A percentile compares a stretch with the other conserved stretches of the same genome.
Conservation (phyloP, 495 filamentous ascomycete genomes). For the Corynascus novoguineensis region DNA sequence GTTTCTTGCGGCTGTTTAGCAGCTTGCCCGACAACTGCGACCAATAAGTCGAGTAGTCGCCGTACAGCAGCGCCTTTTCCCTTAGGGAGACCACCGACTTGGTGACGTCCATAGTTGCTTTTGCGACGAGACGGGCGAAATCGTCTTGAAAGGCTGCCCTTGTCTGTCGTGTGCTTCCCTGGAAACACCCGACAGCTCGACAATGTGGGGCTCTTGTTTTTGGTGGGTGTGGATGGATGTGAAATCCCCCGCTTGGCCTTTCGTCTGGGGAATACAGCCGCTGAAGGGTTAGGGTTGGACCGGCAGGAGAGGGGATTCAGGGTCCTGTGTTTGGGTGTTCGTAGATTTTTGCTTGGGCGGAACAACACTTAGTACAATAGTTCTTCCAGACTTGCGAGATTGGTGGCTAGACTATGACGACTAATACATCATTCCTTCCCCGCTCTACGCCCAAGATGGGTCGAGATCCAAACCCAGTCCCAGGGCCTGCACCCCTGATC, state of each 20-base stretch:
- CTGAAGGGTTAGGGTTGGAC: constrained; percentile 5
- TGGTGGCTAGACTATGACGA: no score
- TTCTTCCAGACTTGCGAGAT: no score
- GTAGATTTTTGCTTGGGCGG: no score
- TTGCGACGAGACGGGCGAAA: background rate
- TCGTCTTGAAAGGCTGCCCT: background rate
- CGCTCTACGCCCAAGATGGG: no score
- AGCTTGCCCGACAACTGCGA: constrained; percentile 73
- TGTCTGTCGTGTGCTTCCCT: constrained; percentile 12
- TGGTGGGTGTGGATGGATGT: constrained; percentile 2
- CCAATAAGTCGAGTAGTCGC: constrained; percentile 84
- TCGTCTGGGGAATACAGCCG: background rate
- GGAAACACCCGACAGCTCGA: background rate
- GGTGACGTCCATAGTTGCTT: constrained; percentile 78
- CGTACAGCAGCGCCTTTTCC: constrained; percentile 75
- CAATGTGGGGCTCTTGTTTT: constrained; percentile 7
- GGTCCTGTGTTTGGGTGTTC: no score
- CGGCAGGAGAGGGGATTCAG: no score
- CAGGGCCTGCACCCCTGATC: no score
- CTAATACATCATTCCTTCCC: no score
- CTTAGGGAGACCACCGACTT: constrained; percentile 68
- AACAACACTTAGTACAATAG: no score
- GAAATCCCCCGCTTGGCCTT: background rate
- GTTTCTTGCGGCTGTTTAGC: constrained; percentile 75
- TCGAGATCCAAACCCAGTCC: no score